Percentiles rank a stretch among this genome's conserved stretches.
phyloP scores from a whole-genome alignment of 202 grass and related monocot species.

The Thinopyrum obtusiflorum region DNA sequence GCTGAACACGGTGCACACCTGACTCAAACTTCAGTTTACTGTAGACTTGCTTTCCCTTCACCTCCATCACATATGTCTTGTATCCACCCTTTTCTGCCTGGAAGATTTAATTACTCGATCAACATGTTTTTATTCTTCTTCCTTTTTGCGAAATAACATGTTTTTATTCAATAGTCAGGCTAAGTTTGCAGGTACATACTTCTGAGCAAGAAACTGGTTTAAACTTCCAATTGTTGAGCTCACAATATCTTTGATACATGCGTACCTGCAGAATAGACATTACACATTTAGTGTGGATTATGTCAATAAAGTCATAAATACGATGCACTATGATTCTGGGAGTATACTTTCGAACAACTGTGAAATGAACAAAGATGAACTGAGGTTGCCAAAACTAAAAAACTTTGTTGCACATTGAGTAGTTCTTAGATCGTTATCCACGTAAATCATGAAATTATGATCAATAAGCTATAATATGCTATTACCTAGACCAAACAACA shows the following conservation, averaged over 20 bases:
- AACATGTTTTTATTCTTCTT: too few species aligned
- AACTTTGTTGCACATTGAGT: constrained; percentile 4
- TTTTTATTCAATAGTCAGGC: constrained; percentile 28
- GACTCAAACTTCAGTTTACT: constrained; percentile 97
- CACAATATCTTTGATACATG: constrained; percentile 89
- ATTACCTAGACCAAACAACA: constrained; percentile 19
- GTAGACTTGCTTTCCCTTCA: constrained; percentile 85
- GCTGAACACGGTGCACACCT: constrained; percentile 94
- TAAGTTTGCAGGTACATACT: constrained; percentile 51
- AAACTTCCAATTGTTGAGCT: constrained; percentile 73
- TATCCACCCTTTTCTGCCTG: constrained; percentile 94
- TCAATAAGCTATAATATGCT: neutral
- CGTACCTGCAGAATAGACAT: constrained; percentile 62
- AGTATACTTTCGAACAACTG: neutral
- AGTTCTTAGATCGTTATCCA: neutral
- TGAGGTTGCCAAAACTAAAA: constrained; percentile 5
- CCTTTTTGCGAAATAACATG: neutral
- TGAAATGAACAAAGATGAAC: constrained; percentile 5
- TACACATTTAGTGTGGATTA: constrained; percentile 22
- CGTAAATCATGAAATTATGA: neutral
- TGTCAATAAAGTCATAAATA: constrained; percentile 5
- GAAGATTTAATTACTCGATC: constrained; percentile 16
- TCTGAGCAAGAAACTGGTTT: constrained; percentile 79
- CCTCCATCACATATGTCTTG: constrained; percentile 91
- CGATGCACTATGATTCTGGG: neutral